Evolutionary conservation across 2,329 filamentous ascomycete genomes (phyloP).

Genomic region (Hypomyces perniciosus): DNA sequence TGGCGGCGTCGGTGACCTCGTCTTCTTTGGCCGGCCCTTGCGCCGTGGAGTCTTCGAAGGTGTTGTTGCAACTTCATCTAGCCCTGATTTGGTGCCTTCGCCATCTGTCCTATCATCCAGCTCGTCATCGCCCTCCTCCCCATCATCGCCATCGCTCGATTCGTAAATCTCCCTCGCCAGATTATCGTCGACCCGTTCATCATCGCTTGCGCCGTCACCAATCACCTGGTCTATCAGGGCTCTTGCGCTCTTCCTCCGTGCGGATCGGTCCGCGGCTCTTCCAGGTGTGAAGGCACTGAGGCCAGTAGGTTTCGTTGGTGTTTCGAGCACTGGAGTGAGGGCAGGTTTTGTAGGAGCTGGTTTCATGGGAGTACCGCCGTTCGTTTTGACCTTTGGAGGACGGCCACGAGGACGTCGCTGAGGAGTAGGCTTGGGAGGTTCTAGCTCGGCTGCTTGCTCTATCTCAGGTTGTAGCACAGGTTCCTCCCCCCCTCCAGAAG

Average conservation of each 20-base stretch:
- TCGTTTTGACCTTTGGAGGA: constrained; percentile 26
- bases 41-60: constrained; percentile 36
- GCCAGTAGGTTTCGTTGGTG: constrained; percentile 32
- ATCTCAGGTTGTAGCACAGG: constrained; percentile 1
- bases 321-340: constrained; percentile 27
- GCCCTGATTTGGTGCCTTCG: constrained; percentile 14
- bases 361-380: constrained; percentile 31
- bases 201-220: constrained; percentile 58
- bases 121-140: constrained; percentile 58
- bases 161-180: constrained; percentile 31
- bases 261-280: constrained; percentile 75
- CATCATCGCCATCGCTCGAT: constrained; percentile 68
- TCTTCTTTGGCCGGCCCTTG: constrained; percentile 22
- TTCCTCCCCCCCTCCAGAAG: constrained; percentile 1
- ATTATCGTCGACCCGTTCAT: constrained; percentile 38
- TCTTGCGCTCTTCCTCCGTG: constrained; percentile 75
- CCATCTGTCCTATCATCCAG: constrained; percentile 30
- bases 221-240: constrained; percentile 68
- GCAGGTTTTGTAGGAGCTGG: constrained; percentile 18
- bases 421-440: constrained; percentile 10
- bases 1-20: constrained; percentile 70
- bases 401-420: constrained; percentile 32
- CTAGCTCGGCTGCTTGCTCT: constrained; percentile 2
- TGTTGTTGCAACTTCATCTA: constrained; percentile 36
- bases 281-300: constrained; percentile 51